Evolutionary conservation across 2,329 filamentous ascomycete genomes (phyloP), one percentile per base, ranked within the genome.

Genomic region (Dothidotthia symphoricarpi): DNA sequence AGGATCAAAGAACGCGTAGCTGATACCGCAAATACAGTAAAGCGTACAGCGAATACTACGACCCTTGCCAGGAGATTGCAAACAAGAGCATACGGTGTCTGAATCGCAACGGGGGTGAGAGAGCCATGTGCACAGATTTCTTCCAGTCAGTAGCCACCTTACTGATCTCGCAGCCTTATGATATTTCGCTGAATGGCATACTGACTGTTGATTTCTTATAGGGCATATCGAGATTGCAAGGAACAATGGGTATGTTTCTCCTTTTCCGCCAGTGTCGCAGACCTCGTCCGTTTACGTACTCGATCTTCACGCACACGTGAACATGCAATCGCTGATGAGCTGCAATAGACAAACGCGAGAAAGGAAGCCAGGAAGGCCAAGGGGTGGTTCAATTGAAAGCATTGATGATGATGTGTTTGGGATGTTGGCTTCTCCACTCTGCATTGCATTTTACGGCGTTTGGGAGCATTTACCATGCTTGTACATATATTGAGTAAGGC

Each of bases 21-120:
- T 56, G 34, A 55, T 41, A 11, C 6, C 3, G 11, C 24, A 8
- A n/a, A 12, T 27, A 44, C 58, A 95, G 91, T 53, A 97, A 97
- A 75, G 78, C 76, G 38, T 81, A 84, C 60, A 95, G 89, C 74
- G 83, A 96, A 65, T 97, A 85, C 71, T 88, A 87, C 66, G 93
- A 98, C 59, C 93, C 93, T 2, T 98, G 93, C 68, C 91, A 97
- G 66, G 91, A 95, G 58, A 88, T 88, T 4, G 91, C 93, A 6
- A 75, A 85, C 52, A 79, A 80, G 61, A 96, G 90, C 69, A 83
- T 96, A 53, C 83, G 81, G 65, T 98, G 93, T 61, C 72, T 98
- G 61, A 84, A 89, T 63, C 81, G 93, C 15, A 98, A 98, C 65
- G 83, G 78, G 15, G 90, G 87, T 11, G 88, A 97, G 63, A 80